Evolutionary conservation across 2,329 filamentous ascomycete species (phyloP).

Genomic region (Aspergillus pseudoviridinutans): DNA sequence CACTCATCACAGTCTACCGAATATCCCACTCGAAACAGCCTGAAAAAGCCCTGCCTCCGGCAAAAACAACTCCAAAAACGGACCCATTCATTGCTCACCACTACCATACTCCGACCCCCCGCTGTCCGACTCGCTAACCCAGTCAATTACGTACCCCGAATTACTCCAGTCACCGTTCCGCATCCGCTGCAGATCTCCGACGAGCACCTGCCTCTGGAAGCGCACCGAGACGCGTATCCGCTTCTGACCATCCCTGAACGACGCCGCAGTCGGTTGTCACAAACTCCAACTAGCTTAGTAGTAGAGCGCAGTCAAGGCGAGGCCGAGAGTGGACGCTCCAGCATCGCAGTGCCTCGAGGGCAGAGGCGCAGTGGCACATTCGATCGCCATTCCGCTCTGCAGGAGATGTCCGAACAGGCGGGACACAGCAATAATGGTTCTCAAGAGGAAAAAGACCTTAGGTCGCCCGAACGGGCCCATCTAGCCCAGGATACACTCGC

Average conservation of each 20-base stretch:
- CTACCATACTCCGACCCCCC: slow-evolving; percentile 31
- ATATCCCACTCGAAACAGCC: slow-evolving; percentile 7
- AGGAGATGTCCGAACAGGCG: slow-evolving; percentile 24
- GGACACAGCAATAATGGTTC: slow-evolving; percentile 23
- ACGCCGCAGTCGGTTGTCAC: slow-evolving; percentile 51
- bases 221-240: slow-evolving; percentile 50
- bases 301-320: slow-evolving; percentile 46
- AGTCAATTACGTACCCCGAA: slow-evolving; percentile 57
- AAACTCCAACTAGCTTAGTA: slow-evolving; percentile 42
- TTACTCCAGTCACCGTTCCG: slow-evolving; percentile 45
- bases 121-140: slow-evolving; percentile 58
- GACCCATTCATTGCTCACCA: slow-evolving; percentile 7
- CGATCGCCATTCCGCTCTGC: slow-evolving; percentile 17
- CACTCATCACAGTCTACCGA: slow-evolving; percentile 3
- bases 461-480: slow-evolving; percentile 28
- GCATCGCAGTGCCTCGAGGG: slow-evolving; percentile 48
- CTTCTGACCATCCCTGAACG: slow-evolving; percentile 56
- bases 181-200: slow-evolving; percentile 28
- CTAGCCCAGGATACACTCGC: slow-evolving; percentile 20
- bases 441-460: slow-evolving; percentile 24
- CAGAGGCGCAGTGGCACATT: slow-evolving; percentile 35
- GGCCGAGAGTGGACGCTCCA: slow-evolving; percentile 48
- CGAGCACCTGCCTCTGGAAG: slow-evolving; percentile 31
- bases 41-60: slow-evolving; percentile 6
- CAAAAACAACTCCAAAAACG: slow-evolving; percentile 2